Percentiles rank a stretch among this genome's conserved stretches.
These are phyloP conservation scores for Neopestalotiopsis sp. DNA, from an alignment of 2,329 filamentous ascomycete genomes.

Conservation along the genomic window DNA sequence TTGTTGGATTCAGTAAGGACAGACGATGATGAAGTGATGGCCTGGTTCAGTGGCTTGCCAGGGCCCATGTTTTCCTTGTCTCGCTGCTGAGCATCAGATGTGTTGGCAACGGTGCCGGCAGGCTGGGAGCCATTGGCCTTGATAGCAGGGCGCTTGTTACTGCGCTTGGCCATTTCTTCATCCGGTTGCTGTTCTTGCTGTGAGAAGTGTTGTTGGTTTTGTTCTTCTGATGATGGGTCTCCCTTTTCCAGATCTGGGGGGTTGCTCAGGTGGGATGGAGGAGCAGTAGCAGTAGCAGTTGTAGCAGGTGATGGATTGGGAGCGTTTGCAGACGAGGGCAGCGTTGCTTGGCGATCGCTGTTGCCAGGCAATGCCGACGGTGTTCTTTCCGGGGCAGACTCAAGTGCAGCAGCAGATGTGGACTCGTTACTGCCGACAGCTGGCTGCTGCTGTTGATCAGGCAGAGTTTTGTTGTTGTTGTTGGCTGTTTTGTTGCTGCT, in stretches of 20 bases:
- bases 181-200: slow-evolving; percentile 18
- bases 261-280: slow-evolving; percentile 2
- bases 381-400: background rate
- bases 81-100: slow-evolving; percentile 11
- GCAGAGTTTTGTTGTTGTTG: slow-evolving; percentile 11
- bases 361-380: background rate
- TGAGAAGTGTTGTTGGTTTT: background rate
- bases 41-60: slow-evolving; percentile 12
- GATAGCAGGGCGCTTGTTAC: slow-evolving; percentile 32
- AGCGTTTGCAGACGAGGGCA: background rate
- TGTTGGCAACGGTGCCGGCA: background rate
- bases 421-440: background rate
- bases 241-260: slow-evolving; percentile 11
- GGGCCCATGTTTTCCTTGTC: slow-evolving; percentile 21
- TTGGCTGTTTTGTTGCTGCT: background rate
- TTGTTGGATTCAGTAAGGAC: slow-evolving; percentile 12
- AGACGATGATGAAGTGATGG: background rate
- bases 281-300: background rate
- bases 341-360: background rate
- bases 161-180: slow-evolving; percentile 32
- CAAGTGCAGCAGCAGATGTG: background rate
- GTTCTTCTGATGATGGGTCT: slow-evolving; percentile 1
- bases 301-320: slow-evolving; percentile 14
- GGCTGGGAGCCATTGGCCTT: slow-evolving; percentile 22
- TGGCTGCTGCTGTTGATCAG: slow-evolving; percentile 15